Conservation (phyloP, 345 rosid species). For the Noccaea bulbosa region DNA sequence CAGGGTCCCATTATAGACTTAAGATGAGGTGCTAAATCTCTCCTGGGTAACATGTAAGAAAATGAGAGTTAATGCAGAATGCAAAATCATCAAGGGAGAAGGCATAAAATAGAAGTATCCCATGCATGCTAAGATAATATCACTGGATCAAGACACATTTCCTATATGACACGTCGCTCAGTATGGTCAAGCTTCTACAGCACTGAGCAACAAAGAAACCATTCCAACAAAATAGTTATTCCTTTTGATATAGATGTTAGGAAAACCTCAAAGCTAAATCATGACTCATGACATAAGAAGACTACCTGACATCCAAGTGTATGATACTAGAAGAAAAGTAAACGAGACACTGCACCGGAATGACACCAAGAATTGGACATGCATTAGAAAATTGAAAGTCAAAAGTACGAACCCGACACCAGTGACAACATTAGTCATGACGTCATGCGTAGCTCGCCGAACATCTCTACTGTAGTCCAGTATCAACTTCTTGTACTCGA, state of each 20-base stretch:
- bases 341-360: conserved; percentile 7
- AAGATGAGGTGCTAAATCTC: conserved; percentile 90
- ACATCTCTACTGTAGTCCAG: conserved; percentile 93
- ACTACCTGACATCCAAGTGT: conserved; percentile 13
- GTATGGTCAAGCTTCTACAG: conserved; percentile 19
- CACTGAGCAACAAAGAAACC: conserved; percentile 29
- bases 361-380: background rate
- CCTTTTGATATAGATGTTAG: conserved; percentile 8
- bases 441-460: conserved; percentile 87
- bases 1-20: conserved; percentile 95
- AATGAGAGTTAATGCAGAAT: conserved; percentile 29
- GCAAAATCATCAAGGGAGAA: conserved; percentile 6
- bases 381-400: conserved; percentile 22
- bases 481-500: conserved; percentile 87
- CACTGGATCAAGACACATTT: conserved; percentile 5
- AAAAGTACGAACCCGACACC: conserved; percentile 72
- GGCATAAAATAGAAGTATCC: background rate
- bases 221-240: conserved; percentile 17
- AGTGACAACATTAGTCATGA: conserved; percentile 76
- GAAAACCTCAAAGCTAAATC: conserved; percentile 20
- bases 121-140: conserved; percentile 26
- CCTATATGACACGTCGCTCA: conserved; percentile 21
- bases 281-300: conserved; percentile 24
- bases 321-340: conserved; percentile 22
- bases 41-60: conserved; percentile 53